Evolutionary conservation across 2,329 filamentous ascomycete genomes (phyloP).

Genomic region (Botrytis pseudocinerea): DNA sequence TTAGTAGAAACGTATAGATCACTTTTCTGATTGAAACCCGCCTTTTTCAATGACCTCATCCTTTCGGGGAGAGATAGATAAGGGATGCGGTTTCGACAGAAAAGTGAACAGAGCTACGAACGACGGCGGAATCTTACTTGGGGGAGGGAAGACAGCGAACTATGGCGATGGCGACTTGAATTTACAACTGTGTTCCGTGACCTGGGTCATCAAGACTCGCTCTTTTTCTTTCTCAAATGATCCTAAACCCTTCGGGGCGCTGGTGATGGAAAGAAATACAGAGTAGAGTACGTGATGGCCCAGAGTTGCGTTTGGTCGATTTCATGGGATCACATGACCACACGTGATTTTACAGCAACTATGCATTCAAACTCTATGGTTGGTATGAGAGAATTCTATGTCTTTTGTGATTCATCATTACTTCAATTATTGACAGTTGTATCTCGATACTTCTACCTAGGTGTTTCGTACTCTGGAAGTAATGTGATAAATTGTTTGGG

Average conservation of each 20-base stretch:
- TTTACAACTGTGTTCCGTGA: not conserved
- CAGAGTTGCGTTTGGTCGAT: slow-evolving; percentile 1
- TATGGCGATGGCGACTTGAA: not conserved
- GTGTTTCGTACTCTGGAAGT: not conserved
- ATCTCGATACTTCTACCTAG: not conserved
- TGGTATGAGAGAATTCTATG: not conserved
- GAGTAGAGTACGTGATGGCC: not conserved
- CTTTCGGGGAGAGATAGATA: not conserved
- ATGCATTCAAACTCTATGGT: not conserved
- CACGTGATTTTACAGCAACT: not conserved
- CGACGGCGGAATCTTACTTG: not conserved
- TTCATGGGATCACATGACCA: not conserved
- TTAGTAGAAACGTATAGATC: not conserved
- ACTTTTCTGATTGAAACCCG: not conserved
- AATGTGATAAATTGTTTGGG: not conserved
- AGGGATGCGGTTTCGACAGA: not conserved
- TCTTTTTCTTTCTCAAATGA: not conserved
- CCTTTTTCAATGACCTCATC: not conserved
- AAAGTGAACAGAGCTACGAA: not conserved
- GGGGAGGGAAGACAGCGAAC: not conserved
- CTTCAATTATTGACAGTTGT: not conserved
- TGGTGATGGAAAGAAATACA: not conserved
- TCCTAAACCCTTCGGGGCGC: not conserved
- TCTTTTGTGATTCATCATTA: not conserved
- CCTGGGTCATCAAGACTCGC: not conserved